Evolutionary conservation across 352 stramenopile genomes (phyloP).

Genomic region (Phytopythium vexans): DNA sequence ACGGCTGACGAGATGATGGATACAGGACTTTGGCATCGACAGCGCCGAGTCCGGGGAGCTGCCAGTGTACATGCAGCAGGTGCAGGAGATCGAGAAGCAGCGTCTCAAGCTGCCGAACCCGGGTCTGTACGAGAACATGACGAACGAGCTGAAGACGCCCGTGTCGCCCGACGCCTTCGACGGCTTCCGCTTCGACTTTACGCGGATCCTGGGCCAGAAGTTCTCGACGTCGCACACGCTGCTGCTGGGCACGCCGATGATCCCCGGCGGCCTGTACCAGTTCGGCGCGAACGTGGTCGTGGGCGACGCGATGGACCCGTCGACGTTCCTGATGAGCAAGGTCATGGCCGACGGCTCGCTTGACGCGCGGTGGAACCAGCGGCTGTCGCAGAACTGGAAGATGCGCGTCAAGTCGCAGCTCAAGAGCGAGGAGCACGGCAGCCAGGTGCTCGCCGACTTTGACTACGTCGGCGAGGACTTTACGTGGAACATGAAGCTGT

Average conservation of each 20-base stretch:
- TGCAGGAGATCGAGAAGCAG: slow-evolving; percentile 79
- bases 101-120: slow-evolving; percentile 69
- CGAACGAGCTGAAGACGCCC: slow-evolving; percentile 78
- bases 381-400: slow-evolving; percentile 69
- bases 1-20: too few species aligned
- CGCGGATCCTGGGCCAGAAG: slow-evolving; percentile 70
- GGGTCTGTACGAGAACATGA: slow-evolving; percentile 81
- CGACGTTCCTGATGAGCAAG: slow-evolving; percentile 85
- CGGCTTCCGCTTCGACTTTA: slow-evolving; percentile 87
- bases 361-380: slow-evolving; percentile 83
- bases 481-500: slow-evolving; percentile 89
- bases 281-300: slow-evolving; percentile 83
- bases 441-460: slow-evolving; percentile 78
- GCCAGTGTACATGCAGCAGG: slow-evolving; percentile 80
- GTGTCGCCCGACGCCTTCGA: slow-evolving; percentile 82
- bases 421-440: slow-evolving; percentile 75
- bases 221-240: slow-evolving; percentile 86
- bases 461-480: slow-evolving; percentile 85
- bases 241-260: slow-evolving; percentile 78
- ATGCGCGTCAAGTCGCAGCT: slow-evolving; percentile 85
- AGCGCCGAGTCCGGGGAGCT: slow-evolving; percentile 33
- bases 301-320: slow-evolving; percentile 75
- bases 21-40: slow-evolving; percentile 7
- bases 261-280: slow-evolving; percentile 81
- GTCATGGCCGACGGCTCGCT: slow-evolving; percentile 82